Evolutionary conservation across 257 asterid species (phyloP).

Genomic region (Agastache rugosa): DNA sequence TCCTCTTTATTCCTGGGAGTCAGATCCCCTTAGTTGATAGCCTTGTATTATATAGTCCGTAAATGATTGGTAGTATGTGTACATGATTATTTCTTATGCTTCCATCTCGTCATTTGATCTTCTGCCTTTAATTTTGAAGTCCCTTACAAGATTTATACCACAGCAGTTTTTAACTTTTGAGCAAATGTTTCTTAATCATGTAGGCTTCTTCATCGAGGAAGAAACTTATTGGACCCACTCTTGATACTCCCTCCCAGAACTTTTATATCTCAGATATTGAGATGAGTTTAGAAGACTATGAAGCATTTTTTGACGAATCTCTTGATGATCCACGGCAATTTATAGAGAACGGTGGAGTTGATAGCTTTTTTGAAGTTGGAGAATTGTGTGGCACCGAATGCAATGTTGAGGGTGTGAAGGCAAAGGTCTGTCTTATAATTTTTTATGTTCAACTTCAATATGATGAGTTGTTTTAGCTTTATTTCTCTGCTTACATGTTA

Average conservation of each 20-base stretch:
- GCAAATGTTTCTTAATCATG: constrained; percentile 33
- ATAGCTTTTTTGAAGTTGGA: constrained; percentile 47
- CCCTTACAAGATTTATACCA: not conserved
- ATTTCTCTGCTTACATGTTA: constrained; percentile 6
- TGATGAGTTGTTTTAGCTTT: constrained; percentile 3
- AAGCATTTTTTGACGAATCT: constrained; percentile 46
- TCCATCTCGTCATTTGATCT: constrained; percentile 17
- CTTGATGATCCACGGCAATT: constrained; percentile 44
- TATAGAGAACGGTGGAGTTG: constrained; percentile 47
- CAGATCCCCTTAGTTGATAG: not conserved
- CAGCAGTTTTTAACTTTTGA: constrained; percentile 13
- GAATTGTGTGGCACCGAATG: constrained; percentile 37
- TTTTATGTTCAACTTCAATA: constrained; percentile 12
- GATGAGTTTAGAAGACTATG: constrained; percentile 51
- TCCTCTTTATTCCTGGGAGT: not conserved
- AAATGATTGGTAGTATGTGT: constrained; percentile 6
- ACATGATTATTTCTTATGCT: constrained; percentile 27
- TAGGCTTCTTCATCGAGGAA: constrained; percentile 41
- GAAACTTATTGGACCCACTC: constrained; percentile 38
- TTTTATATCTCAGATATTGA: constrained; percentile 48
- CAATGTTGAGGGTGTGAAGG: constrained; percentile 26
- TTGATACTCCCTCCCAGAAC: constrained; percentile 42
- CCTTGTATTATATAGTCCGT: not conserved
- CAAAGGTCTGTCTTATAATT: constrained; percentile 40
- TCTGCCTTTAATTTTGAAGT: not conserved